phyloP scores from a whole-genome alignment of 2,329 filamentous ascomycete genomes.

The Fusarium acutatum region DNA sequence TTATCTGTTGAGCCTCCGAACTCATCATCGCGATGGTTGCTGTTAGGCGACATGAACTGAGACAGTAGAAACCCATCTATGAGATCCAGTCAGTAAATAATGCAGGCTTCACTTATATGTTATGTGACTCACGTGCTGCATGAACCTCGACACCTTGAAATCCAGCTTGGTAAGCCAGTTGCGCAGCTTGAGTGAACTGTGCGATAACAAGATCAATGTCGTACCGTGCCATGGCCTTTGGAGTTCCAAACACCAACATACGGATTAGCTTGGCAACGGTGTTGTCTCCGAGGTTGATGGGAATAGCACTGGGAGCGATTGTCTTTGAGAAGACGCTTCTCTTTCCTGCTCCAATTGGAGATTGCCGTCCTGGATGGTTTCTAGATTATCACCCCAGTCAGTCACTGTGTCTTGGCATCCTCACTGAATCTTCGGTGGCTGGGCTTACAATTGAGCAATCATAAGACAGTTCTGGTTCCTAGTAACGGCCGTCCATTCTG shows the following conservation, averaged over 20 bases:
- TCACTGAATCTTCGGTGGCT: background rate
- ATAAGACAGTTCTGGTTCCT: background rate
- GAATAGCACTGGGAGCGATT: background rate
- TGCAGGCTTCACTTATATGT: accelerated
- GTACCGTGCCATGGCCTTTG: background rate
- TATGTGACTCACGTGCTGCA: background rate
- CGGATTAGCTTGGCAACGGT: background rate
- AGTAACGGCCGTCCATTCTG: background rate
- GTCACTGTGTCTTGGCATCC: accelerated
- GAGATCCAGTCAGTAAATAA: accelerated
- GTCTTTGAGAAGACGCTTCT: background rate
- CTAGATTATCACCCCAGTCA: background rate
- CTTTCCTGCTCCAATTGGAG: background rate
- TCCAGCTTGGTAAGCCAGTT: background rate
- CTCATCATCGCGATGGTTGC: background rate
- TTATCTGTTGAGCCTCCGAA: background rate
- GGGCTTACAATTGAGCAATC: background rate
- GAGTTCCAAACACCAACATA: background rate
- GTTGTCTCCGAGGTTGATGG: background rate
- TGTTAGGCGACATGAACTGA: background rate
- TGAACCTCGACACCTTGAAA: background rate
- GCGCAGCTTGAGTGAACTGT: background rate
- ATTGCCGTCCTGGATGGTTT: background rate
- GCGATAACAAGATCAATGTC: background rate
- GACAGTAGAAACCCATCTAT: background rate